Percentiles rank a stretch among this genome's conserved stretches.
Evolutionary conservation across 352 stramenopile species (phyloP).

Genomic region (Phytophthora meadii): DNA sequence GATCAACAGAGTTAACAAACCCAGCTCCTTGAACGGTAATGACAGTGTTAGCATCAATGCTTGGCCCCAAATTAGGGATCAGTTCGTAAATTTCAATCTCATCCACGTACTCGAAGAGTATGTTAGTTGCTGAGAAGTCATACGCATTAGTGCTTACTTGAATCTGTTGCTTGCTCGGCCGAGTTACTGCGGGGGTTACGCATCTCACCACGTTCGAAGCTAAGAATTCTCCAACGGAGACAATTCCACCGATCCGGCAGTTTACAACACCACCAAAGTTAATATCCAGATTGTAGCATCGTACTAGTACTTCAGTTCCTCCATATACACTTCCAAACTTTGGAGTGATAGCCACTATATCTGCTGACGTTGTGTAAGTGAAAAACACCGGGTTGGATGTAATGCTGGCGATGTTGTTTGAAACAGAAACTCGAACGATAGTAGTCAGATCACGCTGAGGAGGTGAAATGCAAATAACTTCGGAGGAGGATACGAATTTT

Average conservation of each 20-base stretch:
- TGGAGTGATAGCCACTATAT: conserved; percentile 68
- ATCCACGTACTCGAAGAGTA: conserved; percentile 55
- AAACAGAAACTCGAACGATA: conserved; percentile 60
- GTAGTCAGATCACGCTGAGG: conserved; percentile 48
- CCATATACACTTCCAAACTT: conserved; percentile 52
- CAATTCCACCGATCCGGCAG: conserved; percentile 54
- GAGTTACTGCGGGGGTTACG: conserved; percentile 40
- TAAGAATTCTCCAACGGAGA: conserved; percentile 40
- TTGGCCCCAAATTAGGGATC: conserved; percentile 61
- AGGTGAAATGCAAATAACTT: conserved; percentile 75
- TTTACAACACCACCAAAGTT: conserved; percentile 30
- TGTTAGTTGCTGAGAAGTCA: conserved; percentile 54
- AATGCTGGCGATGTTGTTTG: conserved; percentile 72
- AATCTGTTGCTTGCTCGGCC: conserved; percentile 38
- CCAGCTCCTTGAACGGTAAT: conserved; percentile 66
- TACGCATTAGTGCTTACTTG: conserved; percentile 68
- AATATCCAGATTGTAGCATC: conserved; percentile 69
- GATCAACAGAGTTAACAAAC: conserved; percentile 63
- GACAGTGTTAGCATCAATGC: conserved; percentile 61
- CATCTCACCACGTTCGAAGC: conserved; percentile 54
- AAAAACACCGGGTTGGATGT: conserved; percentile 82
- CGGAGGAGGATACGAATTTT: conserved; percentile 73
- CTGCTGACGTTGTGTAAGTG: conserved; percentile 63
- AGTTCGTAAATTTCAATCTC: conserved; percentile 57
- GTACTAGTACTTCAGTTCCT: conserved; percentile 62